phyloP scores from a whole-genome alignment of 2,329 filamentous ascomycete species.

The Ophiocordyceps camponoti-floridani region DNA sequence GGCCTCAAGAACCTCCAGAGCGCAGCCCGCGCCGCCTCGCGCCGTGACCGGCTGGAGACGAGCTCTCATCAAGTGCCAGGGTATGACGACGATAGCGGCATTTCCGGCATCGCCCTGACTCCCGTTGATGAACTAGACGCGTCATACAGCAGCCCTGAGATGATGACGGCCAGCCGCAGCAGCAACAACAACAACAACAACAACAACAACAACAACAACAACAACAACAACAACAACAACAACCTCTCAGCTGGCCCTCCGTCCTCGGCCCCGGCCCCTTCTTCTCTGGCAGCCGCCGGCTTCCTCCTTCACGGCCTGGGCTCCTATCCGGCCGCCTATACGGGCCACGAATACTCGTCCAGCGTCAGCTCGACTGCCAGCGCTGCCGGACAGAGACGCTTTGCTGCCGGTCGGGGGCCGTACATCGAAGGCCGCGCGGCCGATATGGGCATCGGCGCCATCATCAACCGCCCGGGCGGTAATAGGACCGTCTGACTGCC shows the following conservation, averaged over 20 bases:
- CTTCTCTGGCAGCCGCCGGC: background rate
- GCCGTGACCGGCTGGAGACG: constrained; percentile 42
- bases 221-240: background rate
- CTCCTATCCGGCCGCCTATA: background rate
- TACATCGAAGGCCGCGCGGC: no score
- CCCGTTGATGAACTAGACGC: constrained; percentile 41
- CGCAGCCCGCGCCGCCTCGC: constrained; percentile 44
- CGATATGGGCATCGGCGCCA: constrained; percentile 42
- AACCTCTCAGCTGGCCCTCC: background rate
- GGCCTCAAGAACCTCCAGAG: constrained; percentile 67
- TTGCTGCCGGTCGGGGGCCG: constrained; percentile 8
- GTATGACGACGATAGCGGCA: constrained; percentile 55
- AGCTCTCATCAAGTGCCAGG: constrained; percentile 16
- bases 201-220: no score
- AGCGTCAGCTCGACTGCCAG: constrained; percentile 31
- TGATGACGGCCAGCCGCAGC: constrained; percentile 14
- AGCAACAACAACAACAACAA: no score
- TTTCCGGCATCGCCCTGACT: constrained; percentile 42
- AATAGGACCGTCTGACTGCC: constrained; percentile 3
- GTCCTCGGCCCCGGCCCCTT: background rate
- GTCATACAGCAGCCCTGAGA: constrained; percentile 37
- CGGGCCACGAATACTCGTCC: constrained; percentile 29
- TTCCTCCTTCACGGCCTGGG: constrained; percentile 4
- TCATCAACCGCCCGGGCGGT: constrained; percentile 32
- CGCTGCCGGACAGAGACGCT: constrained; percentile 12